phyloP scores from a whole-genome alignment of 768 basidiomycete species.

The button mushroom (Agaricus bisporus) region DNA sequence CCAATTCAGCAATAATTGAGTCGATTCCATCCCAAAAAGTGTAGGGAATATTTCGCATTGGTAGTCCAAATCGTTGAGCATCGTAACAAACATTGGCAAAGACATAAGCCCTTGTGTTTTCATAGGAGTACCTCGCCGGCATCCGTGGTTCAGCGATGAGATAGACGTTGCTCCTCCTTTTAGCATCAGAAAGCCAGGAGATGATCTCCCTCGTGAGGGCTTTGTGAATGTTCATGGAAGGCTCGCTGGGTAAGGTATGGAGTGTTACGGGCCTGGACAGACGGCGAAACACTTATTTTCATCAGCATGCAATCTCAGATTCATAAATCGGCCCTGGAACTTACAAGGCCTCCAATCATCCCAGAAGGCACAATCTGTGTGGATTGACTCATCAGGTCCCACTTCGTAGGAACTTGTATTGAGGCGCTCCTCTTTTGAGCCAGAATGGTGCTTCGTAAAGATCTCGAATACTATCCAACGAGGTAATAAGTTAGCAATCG shows the following conservation, averaged over 20 bases:
- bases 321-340: no score
- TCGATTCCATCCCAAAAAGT: slow-evolving; percentile 9
- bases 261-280: not conserved
- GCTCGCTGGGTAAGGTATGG: not conserved
- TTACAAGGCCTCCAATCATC: no score
- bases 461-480: not conserved
- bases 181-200: not conserved
- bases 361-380: no score
- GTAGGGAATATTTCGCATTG: no score
- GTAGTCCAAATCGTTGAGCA: not conserved
- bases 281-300: not conserved
- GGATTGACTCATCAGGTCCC: no score
- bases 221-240: not conserved
- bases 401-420: no score
- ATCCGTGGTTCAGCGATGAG: not conserved
- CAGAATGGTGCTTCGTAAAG: not conserved
- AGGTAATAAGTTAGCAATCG: not conserved
- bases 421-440: no score
- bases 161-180: not conserved
- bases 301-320: not conserved
- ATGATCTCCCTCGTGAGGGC: not conserved
- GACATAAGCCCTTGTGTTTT: no score
- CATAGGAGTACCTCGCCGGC: not conserved
- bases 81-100: not conserved
- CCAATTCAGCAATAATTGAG: slow-evolving; percentile 10